These are phyloP conservation scores for Ampelomyces quisqualis DNA, from an alignment of 2,329 filamentous ascomycete species.

Conservation along the genomic window DNA sequence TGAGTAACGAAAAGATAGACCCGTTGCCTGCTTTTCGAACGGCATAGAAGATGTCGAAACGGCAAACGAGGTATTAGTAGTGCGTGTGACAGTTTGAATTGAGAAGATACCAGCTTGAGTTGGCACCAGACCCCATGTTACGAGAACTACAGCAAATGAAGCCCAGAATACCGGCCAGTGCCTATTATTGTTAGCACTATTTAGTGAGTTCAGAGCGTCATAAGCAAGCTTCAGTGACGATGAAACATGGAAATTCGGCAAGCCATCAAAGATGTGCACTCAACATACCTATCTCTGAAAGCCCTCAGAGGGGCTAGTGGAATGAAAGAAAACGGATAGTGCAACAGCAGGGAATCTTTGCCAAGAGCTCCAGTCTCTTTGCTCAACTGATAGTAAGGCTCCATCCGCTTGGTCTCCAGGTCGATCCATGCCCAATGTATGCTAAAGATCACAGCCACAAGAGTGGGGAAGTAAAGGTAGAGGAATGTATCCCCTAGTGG, in stretches of 20 bases:
- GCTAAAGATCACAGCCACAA: slow-evolving; percentile 57
- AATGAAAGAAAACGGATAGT: slow-evolving; percentile 57
- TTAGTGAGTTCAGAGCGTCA: too few species aligned
- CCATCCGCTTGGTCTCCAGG: slow-evolving; percentile 58
- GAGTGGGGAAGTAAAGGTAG: slow-evolving; percentile 53
- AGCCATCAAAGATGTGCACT: too few species aligned
- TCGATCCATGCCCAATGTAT: slow-evolving; percentile 62
- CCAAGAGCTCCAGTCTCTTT: slow-evolving; percentile 48
- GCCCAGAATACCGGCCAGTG: slow-evolving; percentile 58
- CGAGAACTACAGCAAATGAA: slow-evolving; percentile 51
- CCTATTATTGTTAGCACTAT: slow-evolving; percentile 28
- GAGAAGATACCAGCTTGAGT: slow-evolving; percentile 58
- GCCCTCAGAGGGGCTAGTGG: slow-evolving; percentile 49
- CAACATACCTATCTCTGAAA: slow-evolving; percentile 29
- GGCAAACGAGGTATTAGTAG: slow-evolving; percentile 1
- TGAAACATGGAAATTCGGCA: not conserved
- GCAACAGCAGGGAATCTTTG: slow-evolving; percentile 52
- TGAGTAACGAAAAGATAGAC: slow-evolving; percentile 43
- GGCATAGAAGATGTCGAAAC: slow-evolving; percentile 30
- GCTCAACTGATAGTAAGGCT: slow-evolving; percentile 62
- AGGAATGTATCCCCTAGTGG: slow-evolving; percentile 49
- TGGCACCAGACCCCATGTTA: slow-evolving; percentile 59
- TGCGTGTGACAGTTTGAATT: slow-evolving; percentile 32
- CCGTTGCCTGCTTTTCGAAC: slow-evolving; percentile 27
- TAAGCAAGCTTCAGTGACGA: too few species aligned